These are phyloP conservation scores for Cryptococcus depauperatus DNA, from an alignment of 1,284 basidiomycete species.

Conservation along the genomic window DNA sequence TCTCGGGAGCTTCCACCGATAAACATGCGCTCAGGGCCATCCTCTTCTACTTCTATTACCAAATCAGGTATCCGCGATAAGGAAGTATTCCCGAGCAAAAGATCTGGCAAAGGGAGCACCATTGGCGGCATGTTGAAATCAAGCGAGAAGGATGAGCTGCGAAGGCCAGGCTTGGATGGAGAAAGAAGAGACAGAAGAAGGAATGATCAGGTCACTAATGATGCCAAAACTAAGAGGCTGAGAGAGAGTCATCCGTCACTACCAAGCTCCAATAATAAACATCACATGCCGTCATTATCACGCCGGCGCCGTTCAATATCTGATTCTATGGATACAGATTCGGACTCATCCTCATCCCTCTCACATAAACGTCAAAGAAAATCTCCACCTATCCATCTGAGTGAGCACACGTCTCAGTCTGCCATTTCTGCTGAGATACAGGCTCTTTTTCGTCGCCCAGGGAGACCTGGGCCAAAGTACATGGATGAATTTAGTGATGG, in stretches of 20 bases:
- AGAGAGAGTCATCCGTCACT: not conserved
- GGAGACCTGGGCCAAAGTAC: conserved; percentile 13
- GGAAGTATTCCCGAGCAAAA: not conserved
- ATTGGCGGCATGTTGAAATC: conserved; percentile 2
- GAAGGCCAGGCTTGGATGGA: conserved; percentile 34
- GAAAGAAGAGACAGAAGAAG: conserved; percentile 30
- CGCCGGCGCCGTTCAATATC: conserved; percentile 13
- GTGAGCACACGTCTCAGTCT: conserved; percentile 8
- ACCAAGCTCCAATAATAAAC: not conserved
- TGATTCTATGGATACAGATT: conserved; percentile 5
- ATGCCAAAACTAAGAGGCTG: conserved; percentile 21
- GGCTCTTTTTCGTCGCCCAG: conserved; percentile 25
- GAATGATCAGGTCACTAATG: conserved; percentile 36
- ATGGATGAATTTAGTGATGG: conserved; percentile 18
- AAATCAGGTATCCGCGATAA: not conserved
- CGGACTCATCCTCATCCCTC: not conserved
- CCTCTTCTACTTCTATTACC: not conserved
- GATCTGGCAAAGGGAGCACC: not conserved
- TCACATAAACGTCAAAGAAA: not conserved
- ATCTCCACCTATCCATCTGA: conserved; percentile 6
- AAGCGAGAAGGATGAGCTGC: conserved; percentile 19
- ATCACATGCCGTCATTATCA: not conserved
- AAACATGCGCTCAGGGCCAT: not conserved
- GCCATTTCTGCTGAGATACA: conserved; percentile 29
- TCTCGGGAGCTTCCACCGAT: conserved; percentile 5